Conservation (phyloP, 73 alveolate genomes). For the Stentor roeselii region DNA sequence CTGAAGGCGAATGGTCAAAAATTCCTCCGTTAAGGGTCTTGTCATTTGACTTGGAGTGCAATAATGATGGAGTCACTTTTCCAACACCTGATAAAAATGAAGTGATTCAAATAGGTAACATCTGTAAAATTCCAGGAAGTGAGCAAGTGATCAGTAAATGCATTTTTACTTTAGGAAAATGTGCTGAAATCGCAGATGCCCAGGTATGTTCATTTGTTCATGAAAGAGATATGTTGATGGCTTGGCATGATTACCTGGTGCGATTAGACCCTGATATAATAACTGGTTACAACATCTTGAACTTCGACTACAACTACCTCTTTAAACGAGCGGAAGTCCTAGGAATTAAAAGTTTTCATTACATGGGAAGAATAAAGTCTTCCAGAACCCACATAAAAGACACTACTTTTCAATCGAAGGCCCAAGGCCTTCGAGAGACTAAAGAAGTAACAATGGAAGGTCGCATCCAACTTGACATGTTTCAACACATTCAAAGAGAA, state of each 20-base stretch:
- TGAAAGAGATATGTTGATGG: constrained; percentile 89
- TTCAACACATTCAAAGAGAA: constrained; percentile 95
- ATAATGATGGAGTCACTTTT: constrained; percentile 81
- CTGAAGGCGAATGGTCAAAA: constrained; percentile 86
- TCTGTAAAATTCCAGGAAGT: constrained; percentile 87
- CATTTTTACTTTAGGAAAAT: constrained; percentile 89
- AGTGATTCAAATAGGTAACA: constrained; percentile 95
- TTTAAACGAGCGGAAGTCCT: constrained; percentile 84
- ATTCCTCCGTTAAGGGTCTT: constrained; percentile 98
- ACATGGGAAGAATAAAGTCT: constrained; percentile 70
- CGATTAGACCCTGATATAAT: constrained; percentile 98
- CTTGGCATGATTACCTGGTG: constrained; percentile 84
- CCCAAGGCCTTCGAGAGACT: constrained; percentile 95
- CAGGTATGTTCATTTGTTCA: constrained; percentile 81
- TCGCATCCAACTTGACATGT: constrained; percentile 97
- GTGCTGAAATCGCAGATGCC: constrained; percentile 99
- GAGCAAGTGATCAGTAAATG: constrained; percentile 90
- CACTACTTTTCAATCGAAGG: constrained; percentile 86
- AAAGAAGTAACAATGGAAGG: constrained; percentile 95
- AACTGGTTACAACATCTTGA: constrained; percentile 98
- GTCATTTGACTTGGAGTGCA: constrained; percentile 98
- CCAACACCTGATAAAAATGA: constrained; percentile 86
- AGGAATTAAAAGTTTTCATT: constrained; percentile 68
- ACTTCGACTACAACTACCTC: constrained; percentile 97
- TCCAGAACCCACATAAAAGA: constrained; percentile 68